Conservation (phyloP, 2,329 filamentous ascomycete species). For the Neopestalotiopsis rosae region DNA sequence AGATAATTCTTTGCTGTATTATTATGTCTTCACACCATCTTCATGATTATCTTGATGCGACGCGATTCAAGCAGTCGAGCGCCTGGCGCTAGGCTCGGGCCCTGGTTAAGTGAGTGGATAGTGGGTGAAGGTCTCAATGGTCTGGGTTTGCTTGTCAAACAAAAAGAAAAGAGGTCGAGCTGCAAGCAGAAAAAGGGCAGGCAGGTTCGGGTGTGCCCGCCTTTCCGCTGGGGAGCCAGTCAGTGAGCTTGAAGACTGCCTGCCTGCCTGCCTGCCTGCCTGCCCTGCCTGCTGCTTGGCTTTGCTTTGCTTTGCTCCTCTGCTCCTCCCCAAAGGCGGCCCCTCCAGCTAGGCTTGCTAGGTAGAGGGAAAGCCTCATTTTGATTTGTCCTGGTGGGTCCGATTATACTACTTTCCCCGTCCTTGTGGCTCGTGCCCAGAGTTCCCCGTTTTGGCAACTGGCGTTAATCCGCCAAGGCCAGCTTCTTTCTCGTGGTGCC, state of each 20-base stretch:
- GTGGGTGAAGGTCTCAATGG: background rate
- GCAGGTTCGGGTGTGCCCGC: background rate
- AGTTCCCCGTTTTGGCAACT: conserved; percentile 2
- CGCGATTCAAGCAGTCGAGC: background rate
- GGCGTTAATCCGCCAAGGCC: background rate
- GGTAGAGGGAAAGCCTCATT: background rate
- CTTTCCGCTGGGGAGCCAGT: background rate
- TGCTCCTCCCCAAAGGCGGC: too few relatives aligned
- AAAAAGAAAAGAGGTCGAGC: background rate
- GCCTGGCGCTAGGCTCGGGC: background rate
- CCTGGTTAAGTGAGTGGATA: background rate
- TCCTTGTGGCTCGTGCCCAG: background rate
- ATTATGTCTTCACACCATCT: too few relatives aligned
- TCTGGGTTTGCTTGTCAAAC: background rate
- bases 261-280: background rate
- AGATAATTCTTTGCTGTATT: too few relatives aligned
- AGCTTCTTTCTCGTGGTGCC: too few relatives aligned
- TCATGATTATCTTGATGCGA: background rate
- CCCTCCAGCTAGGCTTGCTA: too few relatives aligned
- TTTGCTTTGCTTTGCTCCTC: too few relatives aligned
- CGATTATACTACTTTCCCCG: conserved; percentile 1
- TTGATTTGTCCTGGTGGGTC: background rate
- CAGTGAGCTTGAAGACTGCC: background rate
- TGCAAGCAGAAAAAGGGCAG: background rate
- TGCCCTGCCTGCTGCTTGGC: background rate